Evolutionary conservation across 805 yeast genomes (phyloP), one percentile per base, ranked within the genome.

Genomic region (Pichia phayaonensis): DNA sequence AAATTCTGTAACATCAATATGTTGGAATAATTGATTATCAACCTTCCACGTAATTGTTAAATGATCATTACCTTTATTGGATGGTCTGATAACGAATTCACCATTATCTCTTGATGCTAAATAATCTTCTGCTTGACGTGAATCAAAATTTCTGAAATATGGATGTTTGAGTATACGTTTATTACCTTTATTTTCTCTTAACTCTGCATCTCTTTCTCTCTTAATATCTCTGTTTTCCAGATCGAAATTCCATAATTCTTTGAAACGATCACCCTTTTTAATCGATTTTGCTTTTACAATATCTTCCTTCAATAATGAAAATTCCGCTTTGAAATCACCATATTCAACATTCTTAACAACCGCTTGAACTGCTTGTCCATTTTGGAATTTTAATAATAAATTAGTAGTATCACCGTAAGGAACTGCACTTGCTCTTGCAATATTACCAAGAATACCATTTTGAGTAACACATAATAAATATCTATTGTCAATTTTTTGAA

Each of bases 21-120:
- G 98, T 65, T 94, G 98, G 70, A 85, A 94, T 54, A 92, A 70
- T 64, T 84, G 86, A 63, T 87, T 92, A 53, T 87, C 94, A 44
- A 94, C 90, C 65, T 94, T 94, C 97, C 98, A 94, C 0, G 99
- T 92, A 41, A 92, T 83, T 2, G 96, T 90, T 58, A 94, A 75
- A 66, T 83, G 97, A 55, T 88, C 86, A 44, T 79, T 75, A 42
- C 99, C 99, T 55, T 83, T 81, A 11, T 96, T 88, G 0, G 97
- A 89, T 20, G 98, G 99, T 58, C 99, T 79, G 50, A 94, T 86
- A 21, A 94, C 96, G 69, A 89, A 79, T 59, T 88, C 96, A 48
- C 99, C 99, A 56, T 90, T 84, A 42, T 83, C 79, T 63, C 85
- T 79, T 23, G 96, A 87, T 21, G 97, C 96, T 60, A 94, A 76